Percentiles rank a stretch among this genome's conserved stretches.
Evolutionary conservation across 352 stramenopile species (phyloP).

Genomic region (Phytophthora meadii): DNA sequence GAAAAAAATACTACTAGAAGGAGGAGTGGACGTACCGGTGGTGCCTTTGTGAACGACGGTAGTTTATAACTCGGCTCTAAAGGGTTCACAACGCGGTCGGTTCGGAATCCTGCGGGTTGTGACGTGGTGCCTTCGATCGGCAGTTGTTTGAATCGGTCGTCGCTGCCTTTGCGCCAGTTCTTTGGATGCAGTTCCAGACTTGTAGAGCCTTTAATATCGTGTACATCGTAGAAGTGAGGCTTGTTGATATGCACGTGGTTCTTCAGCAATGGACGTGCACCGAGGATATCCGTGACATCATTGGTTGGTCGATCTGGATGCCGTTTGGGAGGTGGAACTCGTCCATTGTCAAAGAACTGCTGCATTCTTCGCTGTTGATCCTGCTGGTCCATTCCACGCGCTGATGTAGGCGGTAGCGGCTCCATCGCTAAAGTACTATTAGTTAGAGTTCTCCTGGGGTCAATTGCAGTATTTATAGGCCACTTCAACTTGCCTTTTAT

Average conservation of each 20-base stretch:
- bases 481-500: constrained; percentile 7
- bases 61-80: constrained; percentile 70
- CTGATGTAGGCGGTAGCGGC: constrained; percentile 20
- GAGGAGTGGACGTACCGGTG: constrained; percentile 32
- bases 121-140: constrained; percentile 68
- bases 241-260: constrained; percentile 73
- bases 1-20: not conserved
- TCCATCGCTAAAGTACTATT: constrained; percentile 19
- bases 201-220: constrained; percentile 64
- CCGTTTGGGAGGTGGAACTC: constrained; percentile 28
- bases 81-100: constrained; percentile 71
- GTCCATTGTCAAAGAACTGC: constrained; percentile 55
- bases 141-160: constrained; percentile 75
- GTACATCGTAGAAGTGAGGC: constrained; percentile 65
- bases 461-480: constrained; percentile 20
- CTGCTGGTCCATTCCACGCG: constrained; percentile 23
- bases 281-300: constrained; percentile 70
- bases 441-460: too few relatives aligned
- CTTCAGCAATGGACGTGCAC: constrained; percentile 59
- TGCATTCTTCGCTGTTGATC: constrained; percentile 50
- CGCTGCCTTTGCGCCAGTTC: constrained; percentile 48
- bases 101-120: constrained; percentile 61
- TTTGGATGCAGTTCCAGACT: constrained; percentile 72
- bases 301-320: constrained; percentile 60
- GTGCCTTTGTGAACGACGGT: constrained; percentile 51